Evolutionary conservation across 441 rosid species (phyloP).

Genomic region (Sinapis alba): DNA sequence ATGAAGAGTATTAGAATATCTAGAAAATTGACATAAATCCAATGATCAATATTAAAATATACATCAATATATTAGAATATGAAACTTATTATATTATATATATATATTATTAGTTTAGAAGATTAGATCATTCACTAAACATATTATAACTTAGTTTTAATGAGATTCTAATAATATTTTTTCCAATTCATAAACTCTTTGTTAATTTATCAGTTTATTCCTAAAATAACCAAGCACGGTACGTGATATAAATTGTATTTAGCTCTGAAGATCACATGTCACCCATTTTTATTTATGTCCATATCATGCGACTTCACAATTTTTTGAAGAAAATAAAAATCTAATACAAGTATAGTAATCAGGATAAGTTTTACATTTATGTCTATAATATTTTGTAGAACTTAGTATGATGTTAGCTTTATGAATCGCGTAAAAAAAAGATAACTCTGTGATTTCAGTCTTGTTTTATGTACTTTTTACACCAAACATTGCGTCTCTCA

Average conservation of each 20-base stretch:
- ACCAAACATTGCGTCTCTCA: neutral
- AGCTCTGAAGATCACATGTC: slow-evolving; percentile 10
- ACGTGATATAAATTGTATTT: slow-evolving; percentile 14
- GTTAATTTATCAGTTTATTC: too few relatives aligned
- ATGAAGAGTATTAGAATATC: too few relatives aligned
- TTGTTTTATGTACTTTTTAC: neutral
- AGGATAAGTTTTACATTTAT: slow-evolving; percentile 2
- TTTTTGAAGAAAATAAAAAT: neutral
- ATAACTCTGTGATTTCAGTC: neutral
- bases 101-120: too few relatives aligned
- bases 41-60: too few relatives aligned
- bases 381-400: neutral
- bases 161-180: too few relatives aligned
- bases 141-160: too few relatives aligned
- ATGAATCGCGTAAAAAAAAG: neutral
- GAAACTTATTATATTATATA: too few relatives aligned
- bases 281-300: slow-evolving; percentile 3
- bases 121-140: too few relatives aligned
- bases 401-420: neutral
- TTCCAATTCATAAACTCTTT: too few relatives aligned
- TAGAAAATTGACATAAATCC: too few relatives aligned
- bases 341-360: neutral
- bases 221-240: slow-evolving; percentile 13
- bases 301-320: neutral
- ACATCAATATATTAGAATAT: too few relatives aligned